A percentile compares a stretch with the other conserved stretches of the same genome.
Conservation (phyloP, 2,329 filamentous ascomycete species). For the Cryphonectria carpinicola region DNA sequence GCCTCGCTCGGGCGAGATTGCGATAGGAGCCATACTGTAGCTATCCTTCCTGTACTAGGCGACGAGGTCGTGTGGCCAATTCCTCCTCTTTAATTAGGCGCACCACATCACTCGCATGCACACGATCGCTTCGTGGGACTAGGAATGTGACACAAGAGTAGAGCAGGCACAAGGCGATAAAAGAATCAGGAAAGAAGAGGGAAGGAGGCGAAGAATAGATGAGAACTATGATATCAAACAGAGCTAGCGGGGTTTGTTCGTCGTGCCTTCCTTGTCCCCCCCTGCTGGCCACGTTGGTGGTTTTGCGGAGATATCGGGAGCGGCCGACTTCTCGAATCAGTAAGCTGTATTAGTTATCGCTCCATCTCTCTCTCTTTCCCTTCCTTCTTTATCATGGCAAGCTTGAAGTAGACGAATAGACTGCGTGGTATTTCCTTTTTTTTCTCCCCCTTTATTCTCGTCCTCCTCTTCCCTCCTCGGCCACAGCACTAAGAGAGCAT, state of each 20-base stretch:
- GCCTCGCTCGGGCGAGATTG: conserved; percentile 54
- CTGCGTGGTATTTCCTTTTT: background rate
- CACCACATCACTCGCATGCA: conserved; percentile 14
- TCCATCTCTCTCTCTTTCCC: too few species aligned
- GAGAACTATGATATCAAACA: conserved; percentile 27
- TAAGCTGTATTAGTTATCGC: background rate
- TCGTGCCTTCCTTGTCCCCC: conserved; percentile 1
- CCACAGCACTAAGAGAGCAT: background rate
- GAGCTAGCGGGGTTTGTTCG: conserved; percentile 26
- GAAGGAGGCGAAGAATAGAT: background rate
- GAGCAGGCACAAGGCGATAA: background rate
- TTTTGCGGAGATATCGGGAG: conserved; percentile 15
- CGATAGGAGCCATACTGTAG: conserved; percentile 57
- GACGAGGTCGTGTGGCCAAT: background rate
- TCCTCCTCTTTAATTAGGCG: conserved; percentile 2
- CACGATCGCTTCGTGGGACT: conserved; percentile 6
- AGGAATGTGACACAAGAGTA: background rate
- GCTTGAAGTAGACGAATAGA: background rate
- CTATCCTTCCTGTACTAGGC: conserved; percentile 15
- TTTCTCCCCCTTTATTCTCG: background rate
- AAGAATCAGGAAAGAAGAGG: background rate
- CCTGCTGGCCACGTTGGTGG: conserved; percentile 6
- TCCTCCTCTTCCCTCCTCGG: background rate
- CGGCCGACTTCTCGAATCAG: conserved; percentile 2
- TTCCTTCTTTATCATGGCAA: background rate